Evolutionary conservation across 768 basidiomycete species (phyloP).

Genomic region (Auricularia auricula-judae): DNA sequence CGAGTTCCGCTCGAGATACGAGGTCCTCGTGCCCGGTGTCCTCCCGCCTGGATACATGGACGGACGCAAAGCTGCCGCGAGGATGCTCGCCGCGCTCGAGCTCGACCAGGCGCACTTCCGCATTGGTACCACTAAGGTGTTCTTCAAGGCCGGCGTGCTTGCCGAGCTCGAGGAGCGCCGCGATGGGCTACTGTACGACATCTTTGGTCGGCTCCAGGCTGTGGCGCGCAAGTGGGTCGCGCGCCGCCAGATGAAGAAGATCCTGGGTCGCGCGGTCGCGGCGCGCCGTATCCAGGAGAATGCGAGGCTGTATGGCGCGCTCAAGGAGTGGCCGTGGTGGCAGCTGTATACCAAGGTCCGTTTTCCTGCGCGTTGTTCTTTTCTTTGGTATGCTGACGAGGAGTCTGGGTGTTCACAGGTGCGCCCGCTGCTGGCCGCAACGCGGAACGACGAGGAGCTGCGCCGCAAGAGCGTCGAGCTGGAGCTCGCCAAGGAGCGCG

Average conservation of each 20-base stretch:
- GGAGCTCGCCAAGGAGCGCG: conserved; percentile 65
- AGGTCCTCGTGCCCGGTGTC: conserved; percentile 86
- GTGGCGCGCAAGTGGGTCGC: conserved; percentile 77
- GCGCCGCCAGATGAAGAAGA: conserved; percentile 85
- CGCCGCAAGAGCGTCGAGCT: conserved; percentile 80
- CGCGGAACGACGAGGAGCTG: conserved; percentile 85
- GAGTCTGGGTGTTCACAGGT: conserved; percentile 36
- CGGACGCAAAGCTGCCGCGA: conserved; percentile 83
- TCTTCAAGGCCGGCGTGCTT: conserved; percentile 96
- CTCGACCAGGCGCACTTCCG: conserved; percentile 77
- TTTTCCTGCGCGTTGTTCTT: not conserved
- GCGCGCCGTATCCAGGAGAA: conserved; percentile 90
- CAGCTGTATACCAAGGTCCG: conserved; percentile 85
- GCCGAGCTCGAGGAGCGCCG: conserved; percentile 92
- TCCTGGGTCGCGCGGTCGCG: conserved; percentile 84
- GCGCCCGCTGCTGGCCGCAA: conserved; percentile 85
- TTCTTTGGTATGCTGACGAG: not conserved
- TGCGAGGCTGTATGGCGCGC: conserved; percentile 79
- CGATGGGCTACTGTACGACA: conserved; percentile 76
- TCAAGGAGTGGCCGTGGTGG: conserved; percentile 99
- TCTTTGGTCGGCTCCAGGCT: conserved; percentile 85
- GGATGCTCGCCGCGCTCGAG: conserved; percentile 83
- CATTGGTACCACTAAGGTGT: conserved; percentile 94
- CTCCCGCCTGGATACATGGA: conserved; percentile 97
- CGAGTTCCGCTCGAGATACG: conserved; percentile 95